These are phyloP conservation scores for Citrus sp. DNA, from an alignment of 345 rosid genomes.

Conservation along the genomic window DNA sequence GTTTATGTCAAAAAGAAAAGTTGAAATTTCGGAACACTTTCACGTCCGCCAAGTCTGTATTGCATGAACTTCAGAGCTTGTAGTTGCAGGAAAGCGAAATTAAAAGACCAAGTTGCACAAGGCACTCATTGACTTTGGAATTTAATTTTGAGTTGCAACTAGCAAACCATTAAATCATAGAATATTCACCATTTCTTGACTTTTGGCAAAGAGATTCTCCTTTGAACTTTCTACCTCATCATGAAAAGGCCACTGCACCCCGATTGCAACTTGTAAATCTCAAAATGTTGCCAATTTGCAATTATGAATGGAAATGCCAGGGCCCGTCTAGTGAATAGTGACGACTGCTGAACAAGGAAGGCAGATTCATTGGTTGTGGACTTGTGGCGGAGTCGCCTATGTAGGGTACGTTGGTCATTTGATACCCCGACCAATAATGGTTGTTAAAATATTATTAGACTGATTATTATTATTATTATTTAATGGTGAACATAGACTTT, in stretches of 20 bases:
- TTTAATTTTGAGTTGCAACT: not conserved
- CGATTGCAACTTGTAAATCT: not conserved
- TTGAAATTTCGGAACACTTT: not conserved
- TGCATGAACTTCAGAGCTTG: not conserved
- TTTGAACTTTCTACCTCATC: not conserved
- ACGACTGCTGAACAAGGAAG: not conserved
- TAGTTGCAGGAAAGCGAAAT: not conserved
- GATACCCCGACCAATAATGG: no score
- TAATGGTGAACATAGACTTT: no score
- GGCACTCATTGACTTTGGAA: conserved; percentile 8
- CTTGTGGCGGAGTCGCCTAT: not conserved
- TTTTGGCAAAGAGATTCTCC: conserved; percentile 4
- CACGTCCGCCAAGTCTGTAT: conserved; percentile 19
- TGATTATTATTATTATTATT: not conserved
- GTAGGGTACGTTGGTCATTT: not conserved
- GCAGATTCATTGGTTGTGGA: not conserved
- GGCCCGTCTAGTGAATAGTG: not conserved
- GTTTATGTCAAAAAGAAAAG: not conserved
- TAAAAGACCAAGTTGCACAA: not conserved
- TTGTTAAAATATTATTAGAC: not conserved
- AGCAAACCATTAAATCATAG: no score
- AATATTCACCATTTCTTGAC: not conserved
- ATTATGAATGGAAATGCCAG: not conserved
- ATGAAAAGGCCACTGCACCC: not conserved
- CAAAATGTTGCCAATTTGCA: no score